Conservation (phyloP, 352 stramenopile species). For the Plasmopara viticola region DNA sequence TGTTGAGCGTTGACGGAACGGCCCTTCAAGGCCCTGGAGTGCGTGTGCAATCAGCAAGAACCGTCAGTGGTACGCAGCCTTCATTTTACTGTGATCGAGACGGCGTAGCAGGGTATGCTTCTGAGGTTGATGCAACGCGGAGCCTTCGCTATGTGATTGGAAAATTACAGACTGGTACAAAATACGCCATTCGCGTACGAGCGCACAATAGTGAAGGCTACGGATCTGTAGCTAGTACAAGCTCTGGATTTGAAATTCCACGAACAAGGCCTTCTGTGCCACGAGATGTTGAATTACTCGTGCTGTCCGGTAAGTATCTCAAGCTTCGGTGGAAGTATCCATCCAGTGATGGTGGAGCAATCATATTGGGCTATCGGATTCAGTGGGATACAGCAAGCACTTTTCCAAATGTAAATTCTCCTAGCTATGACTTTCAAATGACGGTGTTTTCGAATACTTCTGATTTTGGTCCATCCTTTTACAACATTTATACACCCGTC, state of each 20-base stretch:
- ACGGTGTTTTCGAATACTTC: constrained; percentile 7
- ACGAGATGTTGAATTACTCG: constrained; percentile 36
- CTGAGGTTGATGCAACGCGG: constrained; percentile 28
- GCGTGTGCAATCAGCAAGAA: constrained; percentile 63
- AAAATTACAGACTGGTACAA: constrained; percentile 45
- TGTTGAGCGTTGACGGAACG: constrained; percentile 88
- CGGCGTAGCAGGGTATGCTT: constrained; percentile 22
- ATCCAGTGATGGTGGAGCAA: constrained; percentile 51
- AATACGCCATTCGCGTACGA: constrained; percentile 57
- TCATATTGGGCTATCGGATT: constrained; percentile 84
- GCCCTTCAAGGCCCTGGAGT: constrained; percentile 89
- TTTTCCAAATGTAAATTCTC: constrained; percentile 1
- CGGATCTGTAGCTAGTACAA: constrained; percentile 40
- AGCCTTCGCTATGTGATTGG: constrained; percentile 33
- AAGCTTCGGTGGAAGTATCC: constrained; percentile 79
- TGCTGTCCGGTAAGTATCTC: constrained; percentile 56
- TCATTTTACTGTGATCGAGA: constrained; percentile 69
- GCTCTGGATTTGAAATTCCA: constrained; percentile 46
- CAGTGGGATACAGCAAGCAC: constrained; percentile 83
- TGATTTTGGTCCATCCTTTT: constrained; percentile 74
- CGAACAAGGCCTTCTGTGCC: constrained; percentile 37
- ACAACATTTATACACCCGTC: constrained; percentile 82
- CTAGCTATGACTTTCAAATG: constrained; percentile 3
- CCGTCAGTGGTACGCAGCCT: constrained; percentile 64
- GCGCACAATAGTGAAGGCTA: constrained; percentile 61